These are phyloP conservation scores for Rhizomucor miehei DNA, from an alignment of 371 early-diverging fungal species.

Conservation along the genomic window DNA sequence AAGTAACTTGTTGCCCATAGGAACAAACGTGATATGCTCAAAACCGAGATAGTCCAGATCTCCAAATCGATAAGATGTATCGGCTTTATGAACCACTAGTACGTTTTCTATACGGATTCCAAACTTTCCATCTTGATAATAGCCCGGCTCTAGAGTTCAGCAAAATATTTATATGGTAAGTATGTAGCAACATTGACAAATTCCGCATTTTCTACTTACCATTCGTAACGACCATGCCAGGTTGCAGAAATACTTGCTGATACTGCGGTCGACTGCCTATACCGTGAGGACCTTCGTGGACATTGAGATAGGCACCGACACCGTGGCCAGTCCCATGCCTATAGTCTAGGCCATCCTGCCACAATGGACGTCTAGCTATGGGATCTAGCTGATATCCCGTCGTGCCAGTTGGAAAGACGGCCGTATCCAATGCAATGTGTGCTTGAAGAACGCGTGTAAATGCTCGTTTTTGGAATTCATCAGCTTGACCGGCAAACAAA, in stretches of 20 bases:
- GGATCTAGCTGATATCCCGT: slow-evolving; percentile 87
- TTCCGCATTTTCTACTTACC: slow-evolving; percentile 26
- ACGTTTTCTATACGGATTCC: slow-evolving; percentile 99
- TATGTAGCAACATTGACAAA: neutral
- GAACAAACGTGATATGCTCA: slow-evolving; percentile 90
- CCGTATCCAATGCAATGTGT: slow-evolving; percentile 89
- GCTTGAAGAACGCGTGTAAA: slow-evolving; percentile 98
- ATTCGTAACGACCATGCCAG: slow-evolving; percentile 92
- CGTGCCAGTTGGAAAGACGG: slow-evolving; percentile 87
- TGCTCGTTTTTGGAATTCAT: slow-evolving; percentile 83
- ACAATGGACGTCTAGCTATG: slow-evolving; percentile 85
- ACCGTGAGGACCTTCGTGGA: slow-evolving; percentile 99
- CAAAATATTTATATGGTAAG: neutral
- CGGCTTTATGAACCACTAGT: slow-evolving; percentile 57
- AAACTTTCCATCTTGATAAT: slow-evolving; percentile 95
- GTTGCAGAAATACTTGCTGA: slow-evolving; percentile 70
- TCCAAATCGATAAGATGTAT: slow-evolving; percentile 77
- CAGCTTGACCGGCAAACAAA: slow-evolving; percentile 85
- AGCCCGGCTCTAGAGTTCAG: slow-evolving; percentile 89
- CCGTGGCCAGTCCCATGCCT: slow-evolving; percentile 99
- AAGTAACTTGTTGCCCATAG: slow-evolving; percentile 49
- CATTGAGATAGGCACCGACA: slow-evolving; percentile 98
- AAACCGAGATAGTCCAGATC: slow-evolving; percentile 78
- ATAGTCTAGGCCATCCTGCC: slow-evolving; percentile 95
- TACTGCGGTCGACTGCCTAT: slow-evolving; percentile 78